Conservation (phyloP, 2,329 filamentous ascomycete genomes). For the Fusarium sp. region DNA sequence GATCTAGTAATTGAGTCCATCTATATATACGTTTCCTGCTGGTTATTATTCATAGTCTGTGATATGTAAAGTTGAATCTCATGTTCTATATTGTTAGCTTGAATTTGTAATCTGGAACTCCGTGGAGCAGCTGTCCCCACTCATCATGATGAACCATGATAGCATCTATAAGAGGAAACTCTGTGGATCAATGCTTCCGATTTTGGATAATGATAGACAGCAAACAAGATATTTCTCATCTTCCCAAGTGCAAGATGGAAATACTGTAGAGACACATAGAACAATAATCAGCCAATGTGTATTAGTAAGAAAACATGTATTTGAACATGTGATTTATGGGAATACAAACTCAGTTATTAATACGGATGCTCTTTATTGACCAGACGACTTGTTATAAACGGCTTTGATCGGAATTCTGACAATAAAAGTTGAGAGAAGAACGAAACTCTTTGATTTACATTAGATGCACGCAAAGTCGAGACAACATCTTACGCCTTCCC, state of each 20-base stretch:
- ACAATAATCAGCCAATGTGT: neutral
- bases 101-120: conserved; percentile 25
- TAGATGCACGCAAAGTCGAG: neutral
- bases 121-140: conserved; percentile 23
- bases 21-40: neutral
- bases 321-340: neutral
- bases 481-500: neutral
- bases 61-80: neutral
- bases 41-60: neutral
- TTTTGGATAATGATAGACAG: neutral
- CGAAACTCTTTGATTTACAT: neutral
- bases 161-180: neutral
- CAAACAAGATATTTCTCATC: neutral
- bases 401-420: neutral
- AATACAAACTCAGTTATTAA: neutral
- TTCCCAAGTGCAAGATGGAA: neutral
- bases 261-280: neutral
- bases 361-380: neutral
- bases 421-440: neutral
- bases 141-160: neutral
- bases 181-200: neutral
- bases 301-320: neutral
- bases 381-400: neutral
- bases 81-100: neutral
- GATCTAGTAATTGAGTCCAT: neutral